Evolutionary conservation across 345 rosid species (phyloP), one percentile per base, ranked within the genome.

Genomic region (Citrus unshiu): DNA sequence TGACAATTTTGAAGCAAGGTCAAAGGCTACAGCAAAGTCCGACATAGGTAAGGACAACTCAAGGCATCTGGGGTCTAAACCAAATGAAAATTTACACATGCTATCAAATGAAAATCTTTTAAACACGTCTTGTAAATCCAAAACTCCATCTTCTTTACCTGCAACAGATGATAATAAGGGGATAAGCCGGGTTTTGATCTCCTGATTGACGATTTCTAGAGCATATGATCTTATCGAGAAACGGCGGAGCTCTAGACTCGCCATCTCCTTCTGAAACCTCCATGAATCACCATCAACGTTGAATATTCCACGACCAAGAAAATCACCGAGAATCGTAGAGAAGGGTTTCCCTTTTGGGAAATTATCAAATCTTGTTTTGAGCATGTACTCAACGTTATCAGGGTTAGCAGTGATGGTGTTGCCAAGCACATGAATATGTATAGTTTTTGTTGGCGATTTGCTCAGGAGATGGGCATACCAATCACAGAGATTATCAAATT

Each of bases 321-420:
- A 86, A 74, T 93, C 95, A 2, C 95, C 95, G 34, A 93, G 79
- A 69, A 93, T 93, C 6, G 77, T 70, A 18, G 95, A 91, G 88
- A 93, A 93, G 39, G 88, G 92, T 77, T 91, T 93, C 49, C 97
- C 95, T 77, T 93, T 93, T 0, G 97, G 97, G 84, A 82, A 93
- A 67, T 93, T 93, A 12, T 90, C 75, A 75, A 91, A 93, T 27
- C 83, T 85, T 16, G 95, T 91, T 54, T 54, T 54, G 58, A 54
- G 58, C 22, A 54, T 54, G 58, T 54, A 54, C 58, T 54, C 58
- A 54, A 93, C 91, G 89, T 91, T 93, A 0, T 72, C 68, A 0
- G 91, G 95, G 46, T 91, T 91, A 22, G 94, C 93, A 0, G 98
- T 93, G 80, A 93, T 72, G 22, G 86, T 85, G 85, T 82, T 92